Evolutionary conservation across 2,329 filamentous ascomycete genomes (phyloP), one percentile per base, ranked within the genome.

Genomic region (Alternaria tenuissima): DNA sequence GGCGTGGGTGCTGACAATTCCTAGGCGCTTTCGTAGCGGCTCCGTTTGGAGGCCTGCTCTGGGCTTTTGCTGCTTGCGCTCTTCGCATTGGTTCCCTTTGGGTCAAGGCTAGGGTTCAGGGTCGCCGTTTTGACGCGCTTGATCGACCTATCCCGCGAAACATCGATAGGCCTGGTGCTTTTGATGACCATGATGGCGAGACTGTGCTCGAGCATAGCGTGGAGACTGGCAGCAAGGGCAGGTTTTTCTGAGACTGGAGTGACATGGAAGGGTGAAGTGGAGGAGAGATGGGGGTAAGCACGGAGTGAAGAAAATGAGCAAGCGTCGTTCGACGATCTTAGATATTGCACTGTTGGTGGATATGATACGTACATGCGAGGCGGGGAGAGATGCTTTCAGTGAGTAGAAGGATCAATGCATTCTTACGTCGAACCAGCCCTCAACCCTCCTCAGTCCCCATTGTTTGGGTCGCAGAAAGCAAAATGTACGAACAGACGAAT

Each of bases 11-110:
- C 24, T 24, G 24, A 24, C 24, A 24, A 7, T 24, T 7, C 28
- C 28, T 44, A 82, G 80, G 83, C 34, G 91, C 91, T 5, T 95
- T 94, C 70, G 89, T 94, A 5, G 91, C 90, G 9, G 91, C 92
- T 0, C 92, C 92, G 0, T 79, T 94, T 2, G 92, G 92, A 1
- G 90, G 90, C 22, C 71, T 94, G 18, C 78, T 94, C 34, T 94
- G 89, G 86, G 90, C 87, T 0, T 84, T 88, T 42, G 85, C 82
- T 2, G 90, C 89, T 5, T 84, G 91, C 36, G 83, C 71, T 14
- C 69, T 88, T 42, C 85, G 92, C 28, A 76, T 94, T 41, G 75
- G 79, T 0, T 85, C 86, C 52, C 86, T 88, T 67, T 92, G 83
- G 69, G 59, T 83, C 26, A 68, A 80, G 63, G 86, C 90, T 11